Base-by-base conservation (phyloP, 129 eudicot genomes). In the Arctium minus region DNA sequence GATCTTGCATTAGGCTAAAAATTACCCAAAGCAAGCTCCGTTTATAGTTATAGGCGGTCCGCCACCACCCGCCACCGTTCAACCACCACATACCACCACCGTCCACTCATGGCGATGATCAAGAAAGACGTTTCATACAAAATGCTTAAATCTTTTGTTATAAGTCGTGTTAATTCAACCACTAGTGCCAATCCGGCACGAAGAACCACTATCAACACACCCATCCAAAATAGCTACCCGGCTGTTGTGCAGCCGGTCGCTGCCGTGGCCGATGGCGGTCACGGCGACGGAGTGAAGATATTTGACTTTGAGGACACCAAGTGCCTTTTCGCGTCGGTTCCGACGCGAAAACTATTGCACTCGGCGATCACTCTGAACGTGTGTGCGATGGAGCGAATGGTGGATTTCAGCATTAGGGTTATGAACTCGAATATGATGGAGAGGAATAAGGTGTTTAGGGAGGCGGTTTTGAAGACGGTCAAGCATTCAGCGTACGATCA, bases 381-480 rank as follows among this genome's bases (percentile, higher is more conserved):
- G 84, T 82, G 90, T 10, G 86, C 96, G 3, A 4, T 85, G 31
- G 92, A 80, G 70, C 88, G 89, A 0, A 62, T 92, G 87, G 98
- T 89, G 72, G 94, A 92, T 80, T 6, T 94, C 17, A 97, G 96
- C 18, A 71, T 78, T 40, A 87, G 89, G 94, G 87, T 94, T 4
- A 88, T 91, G 97, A 84, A 80, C 31, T 94, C 98, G 2, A 81
- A 75, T 84, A 74, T 89, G 77, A 86, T 94, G 94, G 83, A 84
- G 15, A 67, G 78, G 67, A n/a, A 72, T 46, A 17, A 76, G 86
- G 4, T n/a, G 84, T 37, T 87, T 9, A 68, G 85, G 48, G 77
- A 76, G 22, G 56, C 48, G 12, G 83, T 88, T 5, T 44, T 89
- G 78, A 88, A 87, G n/a, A 31, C 35, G 17, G 75, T 87, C 1